phyloP scores from a whole-genome alignment of 495 filamentous ascomycete genomes.

The Aspergillus sclerotiicarbonarius region DNA sequence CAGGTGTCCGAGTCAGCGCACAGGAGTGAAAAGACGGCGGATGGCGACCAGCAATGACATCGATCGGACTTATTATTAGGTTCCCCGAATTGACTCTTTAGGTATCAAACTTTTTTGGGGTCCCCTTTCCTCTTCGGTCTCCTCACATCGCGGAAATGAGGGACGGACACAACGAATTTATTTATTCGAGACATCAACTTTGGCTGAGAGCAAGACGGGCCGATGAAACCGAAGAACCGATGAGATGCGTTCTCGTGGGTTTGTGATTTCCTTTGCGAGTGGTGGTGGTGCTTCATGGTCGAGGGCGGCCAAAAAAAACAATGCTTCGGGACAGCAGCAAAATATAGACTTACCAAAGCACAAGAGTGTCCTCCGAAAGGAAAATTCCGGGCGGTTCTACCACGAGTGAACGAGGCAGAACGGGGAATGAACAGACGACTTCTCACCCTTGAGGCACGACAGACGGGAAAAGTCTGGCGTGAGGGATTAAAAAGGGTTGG shows the following conservation, averaged over 20 bases:
- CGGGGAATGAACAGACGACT: slow-evolving; percentile 9
- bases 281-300: background rate
- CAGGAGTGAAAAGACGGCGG: slow-evolving; percentile 5
- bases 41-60: slow-evolving; percentile 20
- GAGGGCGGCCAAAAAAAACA: slow-evolving; percentile 24
- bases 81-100: slow-evolving; percentile 9
- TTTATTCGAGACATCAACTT: background rate
- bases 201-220: background rate
- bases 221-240: background rate
- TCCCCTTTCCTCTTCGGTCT: background rate
- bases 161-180: background rate
- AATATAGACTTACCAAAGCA: background rate
- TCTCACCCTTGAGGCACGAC: slow-evolving; percentile 24
- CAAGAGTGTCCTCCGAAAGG: slow-evolving; percentile 14
- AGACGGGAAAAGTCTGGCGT: slow-evolving; percentile 24
- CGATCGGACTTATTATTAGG: slow-evolving; percentile 12
- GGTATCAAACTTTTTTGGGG: slow-evolving; percentile 16
- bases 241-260: background rate
- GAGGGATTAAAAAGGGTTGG: slow-evolving; percentile 17
- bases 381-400: slow-evolving; percentile 24
- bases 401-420: slow-evolving; percentile 44
- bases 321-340: slow-evolving; percentile 14
- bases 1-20: slow-evolving; percentile 13
- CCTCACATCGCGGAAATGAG: background rate
- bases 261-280: background rate